phyloP scores from a whole-genome alignment of 306 rosid species.

The Abrus pulchellus region DNA sequence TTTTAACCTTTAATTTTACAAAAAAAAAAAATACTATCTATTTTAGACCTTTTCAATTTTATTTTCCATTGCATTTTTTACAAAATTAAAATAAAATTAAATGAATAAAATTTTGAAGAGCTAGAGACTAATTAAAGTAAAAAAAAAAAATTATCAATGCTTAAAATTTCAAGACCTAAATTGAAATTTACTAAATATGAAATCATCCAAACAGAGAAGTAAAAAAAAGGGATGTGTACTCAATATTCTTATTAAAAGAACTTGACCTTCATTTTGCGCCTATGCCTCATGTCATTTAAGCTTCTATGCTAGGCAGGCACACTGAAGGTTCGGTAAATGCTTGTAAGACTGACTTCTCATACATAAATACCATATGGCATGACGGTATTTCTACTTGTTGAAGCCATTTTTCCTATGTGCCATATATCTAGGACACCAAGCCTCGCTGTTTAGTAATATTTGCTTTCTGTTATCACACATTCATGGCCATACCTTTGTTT shows the following conservation, averaged over 20 bases:
- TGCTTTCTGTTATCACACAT: background rate
- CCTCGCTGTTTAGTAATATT: background rate
- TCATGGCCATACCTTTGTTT: background rate
- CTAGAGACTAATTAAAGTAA: background rate
- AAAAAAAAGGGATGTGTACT: background rate
- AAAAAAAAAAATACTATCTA: too few relatives aligned
- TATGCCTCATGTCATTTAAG: background rate
- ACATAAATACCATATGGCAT: background rate
- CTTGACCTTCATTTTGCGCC: background rate
- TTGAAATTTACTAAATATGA: background rate
- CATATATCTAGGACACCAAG: background rate
- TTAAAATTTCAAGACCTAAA: background rate
- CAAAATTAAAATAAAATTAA: background rate
- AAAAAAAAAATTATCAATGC: background rate
- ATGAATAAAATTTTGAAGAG: background rate
- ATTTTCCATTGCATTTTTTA: too few relatives aligned
- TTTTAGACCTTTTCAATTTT: too few relatives aligned
- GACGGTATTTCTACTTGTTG: conserved; percentile 16
- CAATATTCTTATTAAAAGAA: background rate
- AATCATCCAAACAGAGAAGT: background rate
- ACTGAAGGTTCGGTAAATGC: background rate
- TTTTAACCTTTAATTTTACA: too few relatives aligned
- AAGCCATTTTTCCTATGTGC: background rate
- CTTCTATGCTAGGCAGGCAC: background rate
- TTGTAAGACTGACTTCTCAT: background rate